phyloP scores from a whole-genome alignment of 768 basidiomycete genomes.

The Chalciporus pseudorubinellus region DNA sequence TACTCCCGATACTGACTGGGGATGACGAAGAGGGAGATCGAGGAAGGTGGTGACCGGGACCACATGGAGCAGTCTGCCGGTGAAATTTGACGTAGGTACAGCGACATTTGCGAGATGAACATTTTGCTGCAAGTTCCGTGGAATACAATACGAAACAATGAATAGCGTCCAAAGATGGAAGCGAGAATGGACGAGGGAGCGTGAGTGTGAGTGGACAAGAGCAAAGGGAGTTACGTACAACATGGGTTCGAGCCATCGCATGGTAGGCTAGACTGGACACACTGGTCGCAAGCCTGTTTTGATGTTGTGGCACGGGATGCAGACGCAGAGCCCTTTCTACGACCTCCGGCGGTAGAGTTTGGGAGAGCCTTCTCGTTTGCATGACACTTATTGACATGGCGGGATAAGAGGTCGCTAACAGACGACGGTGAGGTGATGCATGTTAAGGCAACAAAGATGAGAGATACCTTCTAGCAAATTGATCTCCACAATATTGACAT shows the following conservation, averaged over 20 bases:
- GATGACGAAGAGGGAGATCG: constrained; percentile 36
- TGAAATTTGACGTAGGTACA: constrained; percentile 85
- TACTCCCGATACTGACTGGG: constrained; percentile 12
- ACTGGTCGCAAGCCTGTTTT: constrained; percentile 85
- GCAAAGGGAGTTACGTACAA: constrained; percentile 43
- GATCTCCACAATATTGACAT: constrained; percentile 84
- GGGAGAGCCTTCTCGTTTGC: constrained; percentile 60
- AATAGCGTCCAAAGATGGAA: background rate
- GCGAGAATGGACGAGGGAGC: background rate
- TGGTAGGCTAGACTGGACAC: constrained; percentile 68
- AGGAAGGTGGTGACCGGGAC: constrained; percentile 60
- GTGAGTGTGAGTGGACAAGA: background rate
- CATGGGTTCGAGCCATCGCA: constrained; percentile 83
- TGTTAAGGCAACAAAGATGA: constrained; percentile 5
- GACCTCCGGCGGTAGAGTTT: constrained; percentile 34
- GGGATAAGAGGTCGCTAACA: constrained; percentile 75
- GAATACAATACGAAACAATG: background rate
- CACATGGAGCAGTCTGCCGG: constrained; percentile 74
- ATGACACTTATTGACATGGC: constrained; percentile 88
- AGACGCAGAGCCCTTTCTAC: constrained; percentile 66
- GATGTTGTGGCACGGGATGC: constrained; percentile 73
- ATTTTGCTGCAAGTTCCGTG: constrained; percentile 55
- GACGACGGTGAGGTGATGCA: background rate
- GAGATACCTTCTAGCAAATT: constrained; percentile 77
- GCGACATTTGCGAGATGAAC: constrained; percentile 62